A percentile compares a stretch with the other conserved stretches of the same genome.
Evolutionary conservation across 352 stramenopile genomes (phyloP).

Genomic region (Pythium aphanidermatum): DNA sequence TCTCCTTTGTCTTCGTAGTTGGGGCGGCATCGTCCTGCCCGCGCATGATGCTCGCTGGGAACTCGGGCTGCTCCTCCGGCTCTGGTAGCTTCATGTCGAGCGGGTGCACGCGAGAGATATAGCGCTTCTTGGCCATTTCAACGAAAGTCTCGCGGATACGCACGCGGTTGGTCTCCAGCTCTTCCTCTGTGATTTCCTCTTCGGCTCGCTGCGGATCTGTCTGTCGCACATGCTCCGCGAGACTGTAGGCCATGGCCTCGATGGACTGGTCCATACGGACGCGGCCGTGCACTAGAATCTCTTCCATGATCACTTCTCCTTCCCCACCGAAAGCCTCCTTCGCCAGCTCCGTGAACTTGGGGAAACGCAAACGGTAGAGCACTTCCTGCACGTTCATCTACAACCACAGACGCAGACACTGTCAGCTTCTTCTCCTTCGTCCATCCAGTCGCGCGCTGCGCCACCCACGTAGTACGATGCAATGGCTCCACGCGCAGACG

Average conservation of each 20-base stretch:
- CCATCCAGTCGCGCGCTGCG: no score
- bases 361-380: slow-evolving; percentile 79
- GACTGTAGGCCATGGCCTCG: slow-evolving; percentile 74
- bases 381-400: slow-evolving; percentile 79
- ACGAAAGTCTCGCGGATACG: slow-evolving; percentile 65
- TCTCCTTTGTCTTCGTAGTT: slow-evolving; percentile 1
- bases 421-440: neutral
- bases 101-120: slow-evolving; percentile 80
- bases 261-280: slow-evolving; percentile 83
- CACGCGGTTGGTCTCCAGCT: slow-evolving; percentile 60
- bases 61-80: slow-evolving; percentile 48
- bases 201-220: slow-evolving; percentile 30
- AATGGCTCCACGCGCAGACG: slow-evolving; percentile 18
- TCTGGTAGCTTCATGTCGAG: slow-evolving; percentile 70
- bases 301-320: slow-evolving; percentile 85
- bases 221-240: slow-evolving; percentile 56
- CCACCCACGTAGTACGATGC: slow-evolving; percentile 44
- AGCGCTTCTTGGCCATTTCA: slow-evolving; percentile 87
- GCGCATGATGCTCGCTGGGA: slow-evolving; percentile 55
- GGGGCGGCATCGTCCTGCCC: slow-evolving; percentile 28
- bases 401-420: slow-evolving; percentile 8
- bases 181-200: slow-evolving; percentile 64
- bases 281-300: slow-evolving; percentile 77
- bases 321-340: slow-evolving; percentile 71
- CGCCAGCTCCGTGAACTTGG: slow-evolving; percentile 75